Evolutionary conservation across 2,329 filamentous ascomycete species (phyloP), one percentile per base, ranked within the genome.

Genomic region (Epichloe scottii): DNA sequence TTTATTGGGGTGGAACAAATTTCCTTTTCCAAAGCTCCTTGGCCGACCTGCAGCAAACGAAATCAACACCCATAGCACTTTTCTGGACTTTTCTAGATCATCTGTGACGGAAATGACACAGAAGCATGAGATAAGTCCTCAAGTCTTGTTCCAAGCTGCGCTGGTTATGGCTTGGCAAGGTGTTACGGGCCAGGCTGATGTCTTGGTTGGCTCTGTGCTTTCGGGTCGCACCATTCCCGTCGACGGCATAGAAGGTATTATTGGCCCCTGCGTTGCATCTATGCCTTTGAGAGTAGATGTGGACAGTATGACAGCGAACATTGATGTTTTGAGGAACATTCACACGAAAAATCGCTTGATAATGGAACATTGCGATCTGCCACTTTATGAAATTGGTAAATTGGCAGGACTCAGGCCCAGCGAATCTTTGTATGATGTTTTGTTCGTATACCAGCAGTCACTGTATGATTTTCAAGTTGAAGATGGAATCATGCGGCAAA

Each of bases 371-470:
- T 77, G 77, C 21, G 70, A 71, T 1, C 60, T 89, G 5, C 75
- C 87, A 0, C 71, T 94, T 2, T 69, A 78, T 1, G 80, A 89
- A 2, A 87, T 95, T 56, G 84, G 81, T 59, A 79, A 77, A 56
- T 66, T 76, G 1, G 77, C 75, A 3, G 76, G 74, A 0, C 54
- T 84, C 1, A 67, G 73, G 30, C 71, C 79, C 0, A 71, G 75
- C 1, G 73, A 79, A 39, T 67, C 68, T 1, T 66, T 95, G 0
- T 95, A 91, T 57, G 87, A 95, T 57, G 76, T 83, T 0, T 70
- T 95, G 0, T 84, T 95, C 59, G 82, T 90, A 0, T 96, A 90
- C 73, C 90, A 96, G 59, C 84, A 95, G 60, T 85, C 83, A 0
- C 69, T 85, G 1, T 56, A 57, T 3, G 62, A 60, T 66, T 70